Base-by-base conservation (phyloP, 2,329 filamentous ascomycete genomes). In the Colletotrichum sp. region DNA sequence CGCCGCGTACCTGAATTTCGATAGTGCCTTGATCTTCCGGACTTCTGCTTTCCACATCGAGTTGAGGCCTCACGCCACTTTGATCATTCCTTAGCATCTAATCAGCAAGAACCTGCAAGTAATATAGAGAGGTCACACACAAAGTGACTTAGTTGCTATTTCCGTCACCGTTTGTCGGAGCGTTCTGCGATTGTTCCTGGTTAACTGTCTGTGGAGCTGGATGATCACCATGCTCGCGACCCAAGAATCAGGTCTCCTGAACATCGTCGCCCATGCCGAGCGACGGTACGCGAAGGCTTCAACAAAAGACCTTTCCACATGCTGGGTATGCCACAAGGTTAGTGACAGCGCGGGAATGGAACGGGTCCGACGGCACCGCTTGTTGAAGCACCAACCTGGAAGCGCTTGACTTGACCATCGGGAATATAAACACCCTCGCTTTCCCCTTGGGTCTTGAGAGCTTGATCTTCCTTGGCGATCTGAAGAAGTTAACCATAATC, bases 311-410 rank as follows among this genome's bases (percentile, higher is more conserved):
- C 26, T 32, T 63, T 52, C 36, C 52, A 63, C 49, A 71, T 34
- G 36, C 39, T 64, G 34, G 32, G 18, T n/a, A 52, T 55, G 44
- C 24, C 67, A 76, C 75, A 76, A 75, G 75, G 71, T 75, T 75
- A 52, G 60, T 63, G 44, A 44, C 71, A 75, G 60, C 32, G 49
- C 34, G 24, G 67, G 34, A 16, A 63, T 32, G 49, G 36, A 36
- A 59, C 24, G 65, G 59, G 28, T 57, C 32, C 60, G 62, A 67
- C 36, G 36, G 55, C 16, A 55, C 32, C 60, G 71, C 26, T 71
- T 75, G 60, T 28, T 70, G 30, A 7, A 39, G 34, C 24, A 39
- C 55, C 26, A 21, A 39, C 15, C n/a, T 49, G 10, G 15, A 12
- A n/a, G 16, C 24, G 55, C 44, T 65, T 76, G 59, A 26, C 64